Base-by-base conservation (phyloP, 1,284 basidiomycete species). In the Irpex rosettiformis region DNA sequence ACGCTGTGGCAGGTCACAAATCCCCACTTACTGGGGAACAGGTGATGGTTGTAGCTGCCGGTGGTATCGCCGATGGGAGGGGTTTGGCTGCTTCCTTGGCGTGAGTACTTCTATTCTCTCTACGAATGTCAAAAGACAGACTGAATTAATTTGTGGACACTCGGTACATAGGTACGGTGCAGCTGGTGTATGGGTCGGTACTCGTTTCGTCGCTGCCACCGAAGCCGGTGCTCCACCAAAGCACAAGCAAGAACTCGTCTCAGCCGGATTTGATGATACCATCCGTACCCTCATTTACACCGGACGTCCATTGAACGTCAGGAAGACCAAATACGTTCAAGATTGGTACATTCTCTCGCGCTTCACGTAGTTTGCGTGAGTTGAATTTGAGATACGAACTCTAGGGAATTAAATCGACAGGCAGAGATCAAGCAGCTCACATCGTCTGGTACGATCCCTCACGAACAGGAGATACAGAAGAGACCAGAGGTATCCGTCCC, bases 171-270 rank as follows among this genome's bases (percentile, higher is more conserved):
- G 61, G 28, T 87, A 88, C 61, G 93, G 93, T 55, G 92, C 92
- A 2, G 77, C 86, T 2, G 93, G 85, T 54, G 89, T 94, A 8
- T 94, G 93, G 93, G 91, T 94, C 57, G 94, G 94, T 37, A 96
- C 94, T 1, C 85, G 94, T 27, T 97, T 96, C 70, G 93, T 96
- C 51, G 93, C 93, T 6, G 85, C 85, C 63, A 82, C 78, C 43
- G 92, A 95, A 72, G 91, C 93, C 1, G 88, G 85, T 25, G 93
- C 93, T 1, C 88, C 92, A 11, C 84, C 84, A 62, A 84, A 77
- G 64, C 93, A 95, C 76, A 94, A 95, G 72, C 83, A 94, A 56
- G 72, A 82, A 55, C 73, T 88, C 10, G 58, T 89, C 25, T 77
- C 74, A 30, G 85, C 87, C 2, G 85, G 85, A n/a, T 85, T 86